Conservation (phyloP, 202 grass and related monocot species). For the Zoysia matrella region DNA sequence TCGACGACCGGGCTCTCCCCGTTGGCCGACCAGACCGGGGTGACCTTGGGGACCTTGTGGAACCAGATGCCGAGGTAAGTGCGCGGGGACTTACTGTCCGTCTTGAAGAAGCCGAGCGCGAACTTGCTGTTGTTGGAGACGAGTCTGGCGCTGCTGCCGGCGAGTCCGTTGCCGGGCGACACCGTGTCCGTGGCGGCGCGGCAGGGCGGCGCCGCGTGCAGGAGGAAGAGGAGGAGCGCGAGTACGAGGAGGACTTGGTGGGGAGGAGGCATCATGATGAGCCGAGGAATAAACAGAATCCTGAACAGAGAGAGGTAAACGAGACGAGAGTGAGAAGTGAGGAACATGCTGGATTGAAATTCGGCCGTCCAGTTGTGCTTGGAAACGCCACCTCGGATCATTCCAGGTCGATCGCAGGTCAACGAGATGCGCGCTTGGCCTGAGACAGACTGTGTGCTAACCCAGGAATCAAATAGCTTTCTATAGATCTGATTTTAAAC, state of each 20-base stretch:
- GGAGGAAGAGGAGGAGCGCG: not conserved
- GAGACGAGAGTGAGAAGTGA: too few species aligned
- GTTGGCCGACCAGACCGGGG: constrained; percentile 47
- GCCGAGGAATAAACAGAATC: not conserved
- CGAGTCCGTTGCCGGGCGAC: constrained; percentile 22
- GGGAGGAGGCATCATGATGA: constrained; percentile 5
- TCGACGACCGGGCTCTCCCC: constrained; percentile 38
- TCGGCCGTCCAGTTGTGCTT: too few species aligned
- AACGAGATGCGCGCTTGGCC: too few species aligned
- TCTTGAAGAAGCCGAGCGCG: too few species aligned
- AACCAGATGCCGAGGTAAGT: constrained; percentile 56
- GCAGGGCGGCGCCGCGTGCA: not conserved
- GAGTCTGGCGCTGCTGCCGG: not conserved
- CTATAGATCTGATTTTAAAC: too few species aligned
- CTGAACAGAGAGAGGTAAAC: too few species aligned
- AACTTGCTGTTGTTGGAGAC: constrained; percentile 49
- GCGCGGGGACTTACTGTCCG: not conserved
- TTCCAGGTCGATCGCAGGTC: too few species aligned
- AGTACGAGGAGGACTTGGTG: not conserved
- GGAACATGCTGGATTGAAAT: too few species aligned
- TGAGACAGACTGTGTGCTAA: too few species aligned
- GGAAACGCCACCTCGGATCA: too few species aligned
- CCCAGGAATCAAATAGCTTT: too few species aligned
- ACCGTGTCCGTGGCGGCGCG: constrained; percentile 21
- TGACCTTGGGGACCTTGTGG: constrained; percentile 28